Base-by-base conservation (phyloP, 441 rosid species). In the Pelargonium cotyledonis region DNA sequence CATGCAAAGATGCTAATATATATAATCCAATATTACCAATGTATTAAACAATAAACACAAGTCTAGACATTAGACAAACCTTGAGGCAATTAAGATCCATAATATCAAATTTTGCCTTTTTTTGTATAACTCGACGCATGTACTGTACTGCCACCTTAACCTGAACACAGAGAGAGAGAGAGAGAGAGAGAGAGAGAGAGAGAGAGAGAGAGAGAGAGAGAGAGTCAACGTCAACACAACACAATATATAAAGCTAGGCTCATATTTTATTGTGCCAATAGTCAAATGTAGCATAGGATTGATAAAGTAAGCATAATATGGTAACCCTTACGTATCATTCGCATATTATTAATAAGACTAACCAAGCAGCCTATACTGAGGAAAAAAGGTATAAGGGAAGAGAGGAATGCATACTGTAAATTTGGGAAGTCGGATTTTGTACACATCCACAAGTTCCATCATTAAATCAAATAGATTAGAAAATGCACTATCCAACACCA, bases 401-500 rank as follows among this genome's bases (percentile, higher is more conserved):
- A 67, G 66, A 68, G 55, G 40, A 71, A 79, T 65, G 29, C 81
- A 29, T 85, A 94, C 97, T 0, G 97, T 94, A 80, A 94, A 94
- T 78, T 91, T 94, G 10, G 99, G 97, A 70, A 94, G 92, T 76
- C 96, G 84, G 71, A 94, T 89, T 85, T 91, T 91, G 87, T 88
- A 94, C 58, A 88, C 90, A 76, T 91, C 97, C 41, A 90, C 99
- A 61, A 94, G 91, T 76, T 94, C 99, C 96, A 94, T 84, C 97
- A 94, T 94, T 58, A 94, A 85, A 83, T 89, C 89, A 83, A 87
- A 89, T 71, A 94, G 85, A 84, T 88, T 89, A 55, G 97, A 88
- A 79, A 94, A 94, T 73, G 97, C 96, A 76, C 99, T 94, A 75
- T 94, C 99, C 80, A 94, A 80, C 71, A 94, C 97, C 96, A 91